Base-by-base conservation (phyloP, 768 basidiomycete genomes). In the Cyclocybe cylindracea region DNA sequence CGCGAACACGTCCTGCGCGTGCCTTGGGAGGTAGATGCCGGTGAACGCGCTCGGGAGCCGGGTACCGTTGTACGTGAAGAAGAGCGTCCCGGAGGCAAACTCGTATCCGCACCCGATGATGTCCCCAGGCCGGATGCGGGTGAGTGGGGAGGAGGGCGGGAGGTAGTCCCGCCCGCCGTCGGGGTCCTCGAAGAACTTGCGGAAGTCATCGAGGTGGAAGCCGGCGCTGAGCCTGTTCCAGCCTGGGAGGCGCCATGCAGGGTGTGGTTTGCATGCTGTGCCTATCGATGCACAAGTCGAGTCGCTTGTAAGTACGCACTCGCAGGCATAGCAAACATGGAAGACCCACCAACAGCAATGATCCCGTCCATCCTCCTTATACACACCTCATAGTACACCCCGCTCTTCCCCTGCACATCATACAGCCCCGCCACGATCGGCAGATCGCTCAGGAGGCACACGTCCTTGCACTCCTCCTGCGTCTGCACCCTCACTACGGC, bases 121-220 rank as follows among this genome's bases (percentile, higher is more conserved):
- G 63, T 85, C 82, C 1, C 80, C 82, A 7, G 73, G 58, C 1
- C 46, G 59, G 44, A 80, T 69, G 46, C 55, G 66, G 19, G 54
- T 61, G 19, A 64, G 59, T 18, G 55, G 53, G 10, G 65, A 61
- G 37, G 65, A 67, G 24, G 24, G 24, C 24, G 24, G 24, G 24
- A 24, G 24, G 64, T 81, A 87, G 58, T 84, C 81, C 1, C 82
- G 77, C 9, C 86, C 86, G 13, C 86, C 86, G 41, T 81, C 72
- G 1, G 83, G 69, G 59, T 86, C 84, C 58, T 87, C 85, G 52
- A 83, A 87, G 73, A 87, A 88, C 65, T 87, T 88, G 62, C 83
- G 78, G 61, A 85, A 70, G 66, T 88, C 86, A 61, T 88, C 87
- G 33, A 88, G 75, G 57, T 88, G 86, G 24, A 86, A 69, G 1